phyloP scores from a whole-genome alignment of 805 yeast species.

The Candida suzukii region DNA sequence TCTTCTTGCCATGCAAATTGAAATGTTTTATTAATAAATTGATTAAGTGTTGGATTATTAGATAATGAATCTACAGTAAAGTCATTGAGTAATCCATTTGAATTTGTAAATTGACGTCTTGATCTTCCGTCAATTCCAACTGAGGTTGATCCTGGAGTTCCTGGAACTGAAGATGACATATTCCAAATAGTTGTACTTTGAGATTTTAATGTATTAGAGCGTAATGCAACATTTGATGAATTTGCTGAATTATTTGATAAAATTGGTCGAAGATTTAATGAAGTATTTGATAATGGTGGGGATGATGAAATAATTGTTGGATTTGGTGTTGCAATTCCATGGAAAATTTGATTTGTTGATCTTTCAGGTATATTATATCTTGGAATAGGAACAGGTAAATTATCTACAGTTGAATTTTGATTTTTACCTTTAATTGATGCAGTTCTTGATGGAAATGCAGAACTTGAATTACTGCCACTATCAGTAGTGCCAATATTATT shows the following conservation, averaged over 20 bases:
- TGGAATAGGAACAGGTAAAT: not conserved
- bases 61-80: not conserved
- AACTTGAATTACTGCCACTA: not conserved
- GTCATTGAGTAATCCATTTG: not conserved
- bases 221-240: not conserved
- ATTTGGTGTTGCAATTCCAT: slow-evolving; percentile 8
- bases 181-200: not conserved
- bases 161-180: not conserved
- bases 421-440: not conserved
- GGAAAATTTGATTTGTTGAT: slow-evolving; percentile 14
- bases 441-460: too few relatives aligned
- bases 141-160: not conserved
- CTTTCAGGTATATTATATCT: slow-evolving; percentile 14
- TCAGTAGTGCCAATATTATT: not conserved
- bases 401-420: too few relatives aligned
- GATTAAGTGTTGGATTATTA: slow-evolving; percentile 7
- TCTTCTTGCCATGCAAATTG: slow-evolving; percentile 25
- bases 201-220: not conserved
- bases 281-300: not conserved
- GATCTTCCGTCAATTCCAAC: too few relatives aligned
- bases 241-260: not conserved
- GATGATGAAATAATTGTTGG: not conserved
- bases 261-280: not conserved
- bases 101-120: not conserved
- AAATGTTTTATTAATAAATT: slow-evolving; percentile 22